Evolutionary conservation across 139 green algal genomes (phyloP).

Genomic region (Coccomyxa sp.): DNA sequence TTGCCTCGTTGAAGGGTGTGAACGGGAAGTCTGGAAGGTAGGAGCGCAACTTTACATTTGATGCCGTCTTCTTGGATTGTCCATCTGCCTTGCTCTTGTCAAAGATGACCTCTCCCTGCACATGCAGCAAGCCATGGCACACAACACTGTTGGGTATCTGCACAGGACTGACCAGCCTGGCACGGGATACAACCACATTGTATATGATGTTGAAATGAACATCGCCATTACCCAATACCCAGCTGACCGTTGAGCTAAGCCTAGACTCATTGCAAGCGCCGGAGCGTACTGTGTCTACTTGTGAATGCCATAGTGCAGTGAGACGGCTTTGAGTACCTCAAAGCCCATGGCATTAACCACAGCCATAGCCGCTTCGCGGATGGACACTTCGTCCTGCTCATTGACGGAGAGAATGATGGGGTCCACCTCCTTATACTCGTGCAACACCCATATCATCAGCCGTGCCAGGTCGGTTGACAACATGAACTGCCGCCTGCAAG

Average conservation of each 20-base stretch:
- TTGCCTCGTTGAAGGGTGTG: constrained; percentile 36
- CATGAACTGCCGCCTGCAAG: constrained; percentile 2
- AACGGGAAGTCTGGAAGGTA: constrained; percentile 54
- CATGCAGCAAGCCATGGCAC: not conserved
- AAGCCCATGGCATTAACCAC: constrained; percentile 31
- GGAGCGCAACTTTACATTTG: constrained; percentile 42
- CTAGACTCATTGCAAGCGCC: not conserved
- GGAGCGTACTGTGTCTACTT: not conserved
- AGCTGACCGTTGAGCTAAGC: not conserved
- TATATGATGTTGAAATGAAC: not conserved
- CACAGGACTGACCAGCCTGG: not conserved
- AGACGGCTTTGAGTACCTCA: constrained; percentile 1
- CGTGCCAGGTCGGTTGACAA: not conserved
- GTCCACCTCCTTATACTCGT: constrained; percentile 37
- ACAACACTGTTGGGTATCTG: not conserved
- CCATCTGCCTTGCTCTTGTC: constrained; percentile 51
- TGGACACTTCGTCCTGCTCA: constrained; percentile 46
- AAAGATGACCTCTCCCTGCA: constrained; percentile 31
- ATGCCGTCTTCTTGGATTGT: constrained; percentile 55
- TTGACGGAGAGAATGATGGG: constrained; percentile 51
- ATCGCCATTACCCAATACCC: too few relatives aligned
- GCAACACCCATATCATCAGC: constrained; percentile 47
- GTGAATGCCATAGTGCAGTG: not conserved
- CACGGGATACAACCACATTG: not conserved
- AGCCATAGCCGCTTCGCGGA: constrained; percentile 21